These are phyloP conservation scores for Metarhizium album DNA, from an alignment of 2,329 filamentous ascomycete genomes.

Conservation along the genomic window DNA sequence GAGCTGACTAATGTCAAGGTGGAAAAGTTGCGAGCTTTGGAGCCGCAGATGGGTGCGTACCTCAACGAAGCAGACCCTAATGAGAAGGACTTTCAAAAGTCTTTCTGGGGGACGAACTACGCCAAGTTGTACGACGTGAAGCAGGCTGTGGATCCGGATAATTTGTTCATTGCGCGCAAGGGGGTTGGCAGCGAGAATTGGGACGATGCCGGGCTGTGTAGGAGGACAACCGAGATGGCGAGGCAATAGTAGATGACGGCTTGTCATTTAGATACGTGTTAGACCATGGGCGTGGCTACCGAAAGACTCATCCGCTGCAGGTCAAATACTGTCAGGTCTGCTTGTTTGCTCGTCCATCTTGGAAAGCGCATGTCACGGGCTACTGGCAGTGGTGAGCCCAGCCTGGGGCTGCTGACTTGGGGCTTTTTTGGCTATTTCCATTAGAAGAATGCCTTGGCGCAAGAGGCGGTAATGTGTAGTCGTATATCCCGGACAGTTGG, in stretches of 20 bases:
- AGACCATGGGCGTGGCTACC: neutral
- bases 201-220: constrained; percentile 10
- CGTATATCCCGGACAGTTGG: too few relatives aligned
- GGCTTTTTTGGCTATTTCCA: too few relatives aligned
- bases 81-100: constrained; percentile 24
- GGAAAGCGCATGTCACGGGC: too few relatives aligned
- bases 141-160: constrained; percentile 23
- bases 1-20: constrained; percentile 18
- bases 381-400: too few relatives aligned
- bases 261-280: too few relatives aligned
- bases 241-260: neutral
- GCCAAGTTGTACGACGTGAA: constrained; percentile 23
- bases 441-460: too few relatives aligned
- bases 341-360: too few relatives aligned
- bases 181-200: constrained; percentile 29
- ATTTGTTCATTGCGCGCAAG: constrained; percentile 24
- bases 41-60: constrained; percentile 17
- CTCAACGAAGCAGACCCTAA: constrained; percentile 24
- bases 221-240: neutral
- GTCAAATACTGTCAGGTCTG: too few relatives aligned
- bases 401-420: too few relatives aligned
- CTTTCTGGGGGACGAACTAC: constrained; percentile 27
- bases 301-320: neutral
- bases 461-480: too few relatives aligned
- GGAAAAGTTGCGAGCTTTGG: constrained; percentile 13